phyloP scores from a whole-genome alignment of 257 asterid species.

The Solanum pimpinellifolium region DNA sequence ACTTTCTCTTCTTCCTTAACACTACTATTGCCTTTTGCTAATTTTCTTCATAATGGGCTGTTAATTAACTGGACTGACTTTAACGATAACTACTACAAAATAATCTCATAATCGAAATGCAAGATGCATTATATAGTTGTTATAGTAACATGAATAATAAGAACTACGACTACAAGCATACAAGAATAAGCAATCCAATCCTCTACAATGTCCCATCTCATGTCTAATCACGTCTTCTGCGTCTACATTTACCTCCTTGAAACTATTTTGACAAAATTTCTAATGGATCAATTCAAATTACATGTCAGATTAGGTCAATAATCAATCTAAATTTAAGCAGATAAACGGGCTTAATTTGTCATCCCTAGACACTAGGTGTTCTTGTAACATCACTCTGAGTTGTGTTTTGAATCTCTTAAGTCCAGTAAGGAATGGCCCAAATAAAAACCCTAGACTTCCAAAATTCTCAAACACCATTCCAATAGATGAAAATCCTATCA shows the following conservation, averaged over 20 bases:
- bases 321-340: neutral
- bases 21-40: neutral
- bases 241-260: too few species aligned
- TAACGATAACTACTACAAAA: neutral
- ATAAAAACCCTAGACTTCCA: neutral
- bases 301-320: neutral
- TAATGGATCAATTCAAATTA: too few species aligned
- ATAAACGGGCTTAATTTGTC: neutral
- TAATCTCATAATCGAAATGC: neutral
- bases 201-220: neutral
- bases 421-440: neutral
- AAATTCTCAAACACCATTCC: neutral
- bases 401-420: neutral
- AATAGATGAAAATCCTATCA: neutral
- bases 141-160: neutral
- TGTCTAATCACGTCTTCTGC: too few species aligned
- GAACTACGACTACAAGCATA: neutral
- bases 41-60: neutral
- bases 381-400: neutral
- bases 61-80: neutral
- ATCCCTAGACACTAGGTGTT: neutral
- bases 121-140: neutral
- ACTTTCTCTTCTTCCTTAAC: neutral
- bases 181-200: neutral
- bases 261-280: too few species aligned